Evolutionary conservation across 352 stramenopile species (phyloP), one percentile per base, ranked within the genome.

Genomic region (Phytophthora cactorum): DNA sequence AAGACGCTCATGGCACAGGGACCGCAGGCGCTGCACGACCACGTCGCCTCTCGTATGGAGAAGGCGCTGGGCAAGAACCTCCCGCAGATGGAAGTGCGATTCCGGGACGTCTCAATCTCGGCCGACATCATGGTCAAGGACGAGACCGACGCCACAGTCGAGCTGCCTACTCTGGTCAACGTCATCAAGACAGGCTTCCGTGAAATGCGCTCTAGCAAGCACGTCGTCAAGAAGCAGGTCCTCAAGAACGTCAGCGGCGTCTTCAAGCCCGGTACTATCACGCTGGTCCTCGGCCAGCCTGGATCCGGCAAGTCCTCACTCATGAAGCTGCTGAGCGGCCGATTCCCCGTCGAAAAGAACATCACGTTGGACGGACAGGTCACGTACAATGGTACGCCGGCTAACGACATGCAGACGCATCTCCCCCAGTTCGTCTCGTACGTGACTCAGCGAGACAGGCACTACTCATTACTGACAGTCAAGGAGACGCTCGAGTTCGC

Each of bases 351-450:
- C 15, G 55, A 43, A 8, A 78, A 67, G 41, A 84, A 65, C 58
- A 56, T 82, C 41, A 59, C 51, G 8, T n/a, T 72, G n/a, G 68
- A 78, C 5, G 77, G 77, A 10, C 60, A 75, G 0, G 57, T 84
- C 7, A 73, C 74, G 15, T 85, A 83, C 75, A 83, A 85, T 47
- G 77, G 77, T 17, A 38, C 55, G 3, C 7, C 36, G 2, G 32
- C 34, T 2, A 44, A 5, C 15, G 38, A 41, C 2, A n/a, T 43
- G 36, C 36, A 43, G 36, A 43, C 15, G 36, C 46, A 39, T 0
- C 51, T 82, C 5, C 71, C 68, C 4, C 68, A 82, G 63, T 75
- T 78, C 38, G 64, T 70, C 34, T 74, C 74, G 12, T 79, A 79
- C 50, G 66, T 82, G 14, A 70, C 29, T 0, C 75, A 82, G 53